These are phyloP conservation scores for Aspergillus sparsus DNA, from an alignment of 495 filamentous ascomycete species.

Conservation along the genomic window DNA sequence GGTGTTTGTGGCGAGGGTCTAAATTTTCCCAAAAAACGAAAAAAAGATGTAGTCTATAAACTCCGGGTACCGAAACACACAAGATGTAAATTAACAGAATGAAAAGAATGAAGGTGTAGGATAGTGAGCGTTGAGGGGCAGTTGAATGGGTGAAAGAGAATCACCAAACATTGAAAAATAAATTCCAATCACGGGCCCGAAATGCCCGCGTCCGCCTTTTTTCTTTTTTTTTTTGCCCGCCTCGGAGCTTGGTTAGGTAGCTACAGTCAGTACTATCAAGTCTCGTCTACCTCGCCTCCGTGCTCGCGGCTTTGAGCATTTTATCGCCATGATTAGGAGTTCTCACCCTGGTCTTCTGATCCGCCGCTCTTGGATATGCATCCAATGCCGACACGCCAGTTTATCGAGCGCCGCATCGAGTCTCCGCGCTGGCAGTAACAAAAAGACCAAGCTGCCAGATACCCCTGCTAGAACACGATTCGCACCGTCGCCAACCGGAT, in stretches of 20 bases:
- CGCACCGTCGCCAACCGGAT: conserved; percentile 92
- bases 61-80: too few relatives aligned
- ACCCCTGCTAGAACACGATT: conserved; percentile 85
- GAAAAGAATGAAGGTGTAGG: not conserved
- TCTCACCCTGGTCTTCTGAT: conserved; percentile 30
- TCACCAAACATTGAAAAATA: too few relatives aligned
- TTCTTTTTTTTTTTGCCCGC: conserved; percentile 27
- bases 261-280: not conserved
- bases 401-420: conserved; percentile 35
- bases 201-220: conserved; percentile 23
- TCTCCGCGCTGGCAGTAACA: conserved; percentile 29
- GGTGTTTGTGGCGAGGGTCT: not conserved
- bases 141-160: too few relatives aligned
- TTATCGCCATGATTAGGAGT: conserved; percentile 30
- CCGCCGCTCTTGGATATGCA: conserved; percentile 45
- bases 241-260: not conserved
- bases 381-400: conserved; percentile 38
- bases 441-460: conserved; percentile 50
- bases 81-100: too few relatives aligned
- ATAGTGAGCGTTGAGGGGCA: not conserved
- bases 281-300: not conserved
- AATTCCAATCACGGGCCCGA: conserved; percentile 10
- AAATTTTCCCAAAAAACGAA: too few relatives aligned
- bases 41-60: too few relatives aligned
- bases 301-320: not conserved